phyloP scores from a whole-genome alignment of 495 filamentous ascomycete species.

The Aspergillus heteromorphus region DNA sequence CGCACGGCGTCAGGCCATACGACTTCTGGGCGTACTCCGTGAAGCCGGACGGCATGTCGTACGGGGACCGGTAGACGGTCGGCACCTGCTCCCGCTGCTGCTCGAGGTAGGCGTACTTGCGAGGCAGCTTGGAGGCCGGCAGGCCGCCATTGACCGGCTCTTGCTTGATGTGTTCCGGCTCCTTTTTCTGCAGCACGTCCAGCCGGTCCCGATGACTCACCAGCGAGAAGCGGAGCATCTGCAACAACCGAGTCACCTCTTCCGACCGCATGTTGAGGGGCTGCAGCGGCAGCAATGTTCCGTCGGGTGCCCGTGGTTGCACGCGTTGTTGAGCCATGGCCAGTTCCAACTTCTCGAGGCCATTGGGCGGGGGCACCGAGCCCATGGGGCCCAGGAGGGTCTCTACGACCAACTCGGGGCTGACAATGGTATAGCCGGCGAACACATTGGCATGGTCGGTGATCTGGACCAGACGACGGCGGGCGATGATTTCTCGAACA shows the following conservation, averaged over 20 bases:
- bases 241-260: slow-evolving; percentile 40
- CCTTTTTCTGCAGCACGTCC: slow-evolving; percentile 42
- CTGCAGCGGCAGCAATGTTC: slow-evolving; percentile 38
- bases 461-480: slow-evolving; percentile 45
- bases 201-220: slow-evolving; percentile 43
- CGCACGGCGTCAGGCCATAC: slow-evolving; percentile 32
- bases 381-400: slow-evolving; percentile 45
- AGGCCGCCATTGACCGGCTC: slow-evolving; percentile 33
- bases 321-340: slow-evolving; percentile 47
- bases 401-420: slow-evolving; percentile 44
- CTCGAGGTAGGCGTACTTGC: slow-evolving; percentile 42
- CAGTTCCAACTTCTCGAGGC: slow-evolving; percentile 43
- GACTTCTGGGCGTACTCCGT: slow-evolving; percentile 41
- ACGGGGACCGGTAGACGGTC: slow-evolving; percentile 45
- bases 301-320: slow-evolving; percentile 40
- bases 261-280: slow-evolving; percentile 46
- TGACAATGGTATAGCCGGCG: slow-evolving; percentile 44
- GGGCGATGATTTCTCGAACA: slow-evolving; percentile 44
- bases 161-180: slow-evolving; percentile 34
- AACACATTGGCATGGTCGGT: slow-evolving; percentile 49
- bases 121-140: slow-evolving; percentile 32
- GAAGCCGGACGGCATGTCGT: slow-evolving; percentile 44
- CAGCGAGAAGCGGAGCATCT: slow-evolving; percentile 46
- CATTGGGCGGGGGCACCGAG: slow-evolving; percentile 40
- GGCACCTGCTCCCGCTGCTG: slow-evolving; percentile 38